Percentiles rank a stretch among this genome's conserved stretches.
These are phyloP conservation scores for Colletotrichum somersetense DNA, from an alignment of 2,329 filamentous ascomycete genomes.

Conservation along the genomic window DNA sequence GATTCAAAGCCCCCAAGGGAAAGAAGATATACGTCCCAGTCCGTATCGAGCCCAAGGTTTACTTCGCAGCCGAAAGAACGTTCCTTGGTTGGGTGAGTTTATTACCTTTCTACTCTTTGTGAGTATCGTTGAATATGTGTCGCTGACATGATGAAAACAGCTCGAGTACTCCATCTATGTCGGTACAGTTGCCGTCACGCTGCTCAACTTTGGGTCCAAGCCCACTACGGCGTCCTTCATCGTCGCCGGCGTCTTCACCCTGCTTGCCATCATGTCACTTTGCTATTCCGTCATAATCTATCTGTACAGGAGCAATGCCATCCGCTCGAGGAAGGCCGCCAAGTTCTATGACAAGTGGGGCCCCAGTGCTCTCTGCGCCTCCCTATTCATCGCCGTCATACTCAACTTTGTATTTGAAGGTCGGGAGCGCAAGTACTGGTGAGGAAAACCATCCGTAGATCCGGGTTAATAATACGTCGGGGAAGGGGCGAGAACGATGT, in stretches of 20 bases:
- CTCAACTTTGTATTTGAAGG: conserved; percentile 86
- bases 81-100: conserved; percentile 89
- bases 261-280: conserved; percentile 82
- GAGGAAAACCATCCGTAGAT: neutral
- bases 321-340: conserved; percentile 85
- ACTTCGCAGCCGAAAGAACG: conserved; percentile 94
- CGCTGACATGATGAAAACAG: conserved; percentile 56
- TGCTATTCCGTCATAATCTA: conserved; percentile 88
- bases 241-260: conserved; percentile 82
- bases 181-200: conserved; percentile 84
- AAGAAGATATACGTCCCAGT: conserved; percentile 97
- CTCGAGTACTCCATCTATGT: conserved; percentile 98
- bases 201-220: conserved; percentile 82
- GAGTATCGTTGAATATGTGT: neutral
- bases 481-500: neutral
- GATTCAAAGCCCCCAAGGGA: conserved; percentile 80
- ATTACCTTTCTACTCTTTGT: neutral
- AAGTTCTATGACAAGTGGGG: conserved; percentile 93
- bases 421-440: conserved; percentile 70
- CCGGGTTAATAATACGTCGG: neutral
- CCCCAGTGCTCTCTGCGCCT: conserved; percentile 79
- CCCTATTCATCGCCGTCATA: conserved; percentile 79
- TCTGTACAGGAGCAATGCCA: conserved; percentile 87
- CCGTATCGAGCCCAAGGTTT: conserved; percentile 96
- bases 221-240: conserved; percentile 71